phyloP scores from a whole-genome alignment of 1,284 basidiomycete genomes.

The Irpex lacteus region DNA sequence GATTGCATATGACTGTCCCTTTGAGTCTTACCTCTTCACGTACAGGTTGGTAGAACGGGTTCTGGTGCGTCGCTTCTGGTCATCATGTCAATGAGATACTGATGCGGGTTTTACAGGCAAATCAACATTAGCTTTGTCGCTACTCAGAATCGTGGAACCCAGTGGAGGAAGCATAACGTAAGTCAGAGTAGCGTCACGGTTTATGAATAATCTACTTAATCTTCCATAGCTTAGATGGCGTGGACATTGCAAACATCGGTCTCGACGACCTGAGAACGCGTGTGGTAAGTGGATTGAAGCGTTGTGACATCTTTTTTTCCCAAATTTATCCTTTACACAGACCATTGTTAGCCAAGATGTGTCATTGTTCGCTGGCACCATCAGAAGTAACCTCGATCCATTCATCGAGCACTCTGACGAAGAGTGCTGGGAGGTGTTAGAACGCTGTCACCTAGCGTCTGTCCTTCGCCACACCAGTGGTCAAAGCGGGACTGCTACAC shows the following conservation, averaged over 20 bases:
- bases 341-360: slow-evolving; percentile 85
- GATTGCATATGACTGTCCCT: neutral
- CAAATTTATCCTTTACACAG: no score
- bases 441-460: slow-evolving; percentile 57
- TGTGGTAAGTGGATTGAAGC: slow-evolving; percentile 39
- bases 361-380: slow-evolving; percentile 81
- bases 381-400: slow-evolving; percentile 79
- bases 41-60: slow-evolving; percentile 62
- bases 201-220: neutral
- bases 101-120: slow-evolving; percentile 43
- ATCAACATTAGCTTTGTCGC: slow-evolving; percentile 71
- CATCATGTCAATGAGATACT: neutral
- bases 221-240: slow-evolving; percentile 63
- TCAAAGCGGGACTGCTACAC: slow-evolving; percentile 14
- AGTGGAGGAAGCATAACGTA: slow-evolving; percentile 68
- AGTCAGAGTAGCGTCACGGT: slow-evolving; percentile 17
- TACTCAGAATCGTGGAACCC: slow-evolving; percentile 82
- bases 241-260: slow-evolving; percentile 81
- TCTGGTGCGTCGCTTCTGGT: slow-evolving; percentile 39
- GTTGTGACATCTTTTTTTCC: neutral
- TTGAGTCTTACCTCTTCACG: neutral
- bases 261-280: slow-evolving; percentile 76
- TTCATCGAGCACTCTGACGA: slow-evolving; percentile 58
- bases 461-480: slow-evolving; percentile 29
- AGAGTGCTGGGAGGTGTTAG: slow-evolving; percentile 65